Base-by-base conservation (phyloP, 2,329 filamentous ascomycete genomes). In the Trichoderma hamatum region DNA sequence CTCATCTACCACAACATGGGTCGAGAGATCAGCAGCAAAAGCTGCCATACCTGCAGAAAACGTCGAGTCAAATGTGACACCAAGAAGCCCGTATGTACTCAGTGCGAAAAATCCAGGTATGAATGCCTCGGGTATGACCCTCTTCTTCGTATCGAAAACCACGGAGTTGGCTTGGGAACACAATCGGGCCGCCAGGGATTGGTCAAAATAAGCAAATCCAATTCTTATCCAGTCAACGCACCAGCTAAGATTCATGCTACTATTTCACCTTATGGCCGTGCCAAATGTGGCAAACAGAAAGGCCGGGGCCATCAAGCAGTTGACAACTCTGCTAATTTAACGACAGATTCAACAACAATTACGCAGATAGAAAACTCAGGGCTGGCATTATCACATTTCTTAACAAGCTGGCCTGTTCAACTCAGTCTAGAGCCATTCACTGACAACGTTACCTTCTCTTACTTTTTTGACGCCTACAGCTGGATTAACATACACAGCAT, bases 391-490 rank as follows among this genome's bases (percentile, higher is more conserved):
- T 16, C 46, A 11, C 21, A 30, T 9, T 24, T 16, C 9, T 24
- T 28, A 4, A 14, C 36, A 6, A 39, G 49, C 11, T 32, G 24
- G 19, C 19, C 11, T 2, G 16, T 24, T 0, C 36, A 32, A 32
- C 19, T 16, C 13, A 64, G 19, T 13, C 14, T 64, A 11, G 61
- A 64, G 10, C 61, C 61, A 10, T 64, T 64, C 24, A 36, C 34
- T 10, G 61, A 64, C 32, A 64, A 30, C 13, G 26, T 64, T 13
- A 52, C 61, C 16, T 54, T 64, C 49, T 64, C 61, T 16, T 64
- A 64, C 21, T 64, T 64, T 6, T 64, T 64, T 11, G 61, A 64
- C 21, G 46, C 61, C 30, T 64, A 64, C 49, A 54, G 61, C 61
- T 64, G 61, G 61, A 64, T 64, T 32, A 64, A 64, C 9, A 21